These are phyloP conservation scores for Clavispora phyllophila DNA, from an alignment of 805 yeast genomes.

Conservation along the genomic window DNA sequence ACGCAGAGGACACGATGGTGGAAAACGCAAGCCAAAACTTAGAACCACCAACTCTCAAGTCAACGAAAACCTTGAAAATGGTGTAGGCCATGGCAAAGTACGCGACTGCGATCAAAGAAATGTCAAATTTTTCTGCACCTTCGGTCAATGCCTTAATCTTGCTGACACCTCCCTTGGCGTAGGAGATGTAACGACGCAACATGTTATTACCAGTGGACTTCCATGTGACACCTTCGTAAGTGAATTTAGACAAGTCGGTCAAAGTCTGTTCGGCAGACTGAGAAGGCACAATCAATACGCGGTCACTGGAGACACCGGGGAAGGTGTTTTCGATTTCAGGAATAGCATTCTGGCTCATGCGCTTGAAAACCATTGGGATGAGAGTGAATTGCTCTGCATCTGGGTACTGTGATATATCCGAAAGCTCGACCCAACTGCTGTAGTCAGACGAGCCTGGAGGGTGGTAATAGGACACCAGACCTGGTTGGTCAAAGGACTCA, in stretches of 20 bases:
- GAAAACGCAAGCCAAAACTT: constrained; percentile 83
- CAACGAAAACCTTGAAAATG: constrained; percentile 64
- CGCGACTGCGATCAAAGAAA: constrained; percentile 71
- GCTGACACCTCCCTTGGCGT: constrained; percentile 34
- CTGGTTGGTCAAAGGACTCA: constrained; percentile 35
- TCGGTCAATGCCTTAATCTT: constrained; percentile 44
- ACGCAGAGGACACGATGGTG: constrained; percentile 69
- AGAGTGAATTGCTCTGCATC: constrained; percentile 45
- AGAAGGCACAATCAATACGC: constrained; percentile 35
- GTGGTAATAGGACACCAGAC: constrained; percentile 26
- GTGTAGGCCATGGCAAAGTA: constrained; percentile 87
- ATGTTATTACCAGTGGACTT: constrained; percentile 54
- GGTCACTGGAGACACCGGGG: constrained; percentile 32
- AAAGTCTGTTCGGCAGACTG: constrained; percentile 23
- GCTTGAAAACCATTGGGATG: constrained; percentile 55
- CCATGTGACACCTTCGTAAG: constrained; percentile 51
- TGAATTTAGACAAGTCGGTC: constrained; percentile 19
- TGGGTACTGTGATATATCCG: constrained; percentile 35
- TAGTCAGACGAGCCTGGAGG: constrained; percentile 31
- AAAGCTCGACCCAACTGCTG: constrained; percentile 46
- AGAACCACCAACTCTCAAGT: constrained; percentile 76
- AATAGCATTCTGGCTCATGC: constrained; percentile 31
- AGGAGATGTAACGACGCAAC: constrained; percentile 52
- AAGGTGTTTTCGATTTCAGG: constrained; percentile 34
- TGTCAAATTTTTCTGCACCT: constrained; percentile 83